Conservation (phyloP, 2,329 filamentous ascomycete genomes). For the Drechslerella dactyloides region DNA sequence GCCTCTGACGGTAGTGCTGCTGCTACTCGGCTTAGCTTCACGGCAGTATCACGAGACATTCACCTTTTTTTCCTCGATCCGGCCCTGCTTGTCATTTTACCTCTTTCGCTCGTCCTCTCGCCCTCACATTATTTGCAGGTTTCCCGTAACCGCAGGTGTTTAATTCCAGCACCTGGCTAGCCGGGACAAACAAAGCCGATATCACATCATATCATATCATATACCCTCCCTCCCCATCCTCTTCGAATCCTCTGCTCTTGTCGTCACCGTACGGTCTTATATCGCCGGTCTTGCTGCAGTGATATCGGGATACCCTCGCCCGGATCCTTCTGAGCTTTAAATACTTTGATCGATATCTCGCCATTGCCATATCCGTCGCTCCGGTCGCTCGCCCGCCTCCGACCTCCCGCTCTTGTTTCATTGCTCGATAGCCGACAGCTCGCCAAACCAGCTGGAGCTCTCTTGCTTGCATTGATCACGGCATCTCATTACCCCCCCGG, state of each 20-base stretch:
- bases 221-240: no score
- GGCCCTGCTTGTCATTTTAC: conserved; percentile 1
- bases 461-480: not conserved
- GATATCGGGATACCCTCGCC: not conserved
- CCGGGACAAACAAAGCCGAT: not conserved
- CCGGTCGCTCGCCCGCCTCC: not conserved
- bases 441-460: not conserved
- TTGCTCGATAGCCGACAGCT: not conserved
- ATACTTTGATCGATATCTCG: not conserved
- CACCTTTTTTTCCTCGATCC: conserved; percentile 23
- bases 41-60: conserved; percentile 25
- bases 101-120: not conserved
- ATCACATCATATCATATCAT: no score
- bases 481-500: not conserved
- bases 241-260: not conserved
- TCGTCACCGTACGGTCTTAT: not conserved
- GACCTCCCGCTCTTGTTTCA: not conserved
- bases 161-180: not conserved
- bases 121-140: not conserved
- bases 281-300: no score
- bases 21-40: not conserved
- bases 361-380: not conserved
- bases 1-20: no score
- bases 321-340: conserved; percentile 2
- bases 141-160: not conserved